Percentiles rank a stretch among this genome's conserved stretches.
phyloP scores from a whole-genome alignment of 2,329 filamentous ascomycete species.

The Penicillium crustosum region DNA sequence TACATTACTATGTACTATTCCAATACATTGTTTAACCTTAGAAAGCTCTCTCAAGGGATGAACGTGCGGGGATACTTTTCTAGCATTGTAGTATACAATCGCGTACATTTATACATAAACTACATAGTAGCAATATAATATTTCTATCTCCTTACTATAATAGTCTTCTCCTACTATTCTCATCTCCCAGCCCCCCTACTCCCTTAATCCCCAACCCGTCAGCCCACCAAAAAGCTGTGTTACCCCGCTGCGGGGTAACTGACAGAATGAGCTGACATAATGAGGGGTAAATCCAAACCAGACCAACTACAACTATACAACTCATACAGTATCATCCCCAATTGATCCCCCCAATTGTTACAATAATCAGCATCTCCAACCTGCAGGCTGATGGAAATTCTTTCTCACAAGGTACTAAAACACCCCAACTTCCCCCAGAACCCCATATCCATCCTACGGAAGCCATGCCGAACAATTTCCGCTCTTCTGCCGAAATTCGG shows the following conservation, averaged over 20 bases:
- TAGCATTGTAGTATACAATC: background rate
- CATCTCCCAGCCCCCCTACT: background rate
- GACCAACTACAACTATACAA: background rate
- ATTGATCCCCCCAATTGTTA: background rate
- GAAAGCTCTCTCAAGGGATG: background rate
- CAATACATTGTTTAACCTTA: background rate
- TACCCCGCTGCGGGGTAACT: background rate
- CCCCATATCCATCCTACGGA: background rate
- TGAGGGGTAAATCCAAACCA: constrained; percentile 23
- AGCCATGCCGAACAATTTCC: constrained; percentile 10
- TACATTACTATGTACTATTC: too few relatives aligned
- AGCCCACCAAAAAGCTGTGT: background rate
- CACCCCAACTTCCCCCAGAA: background rate
- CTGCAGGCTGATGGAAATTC: background rate
- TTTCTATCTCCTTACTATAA: background rate
- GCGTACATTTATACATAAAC: background rate
- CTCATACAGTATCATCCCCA: background rate
- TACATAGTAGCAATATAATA: background rate
- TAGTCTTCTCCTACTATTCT: background rate
- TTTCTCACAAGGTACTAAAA: background rate
- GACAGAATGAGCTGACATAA: constrained; percentile 18
- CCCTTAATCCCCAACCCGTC: background rate
- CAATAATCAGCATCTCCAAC: background rate
- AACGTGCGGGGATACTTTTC: background rate
- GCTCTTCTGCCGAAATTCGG: constrained; percentile 21